phyloP scores from a whole-genome alignment of 345 rosid species.

The Euclidium syriacum region DNA sequence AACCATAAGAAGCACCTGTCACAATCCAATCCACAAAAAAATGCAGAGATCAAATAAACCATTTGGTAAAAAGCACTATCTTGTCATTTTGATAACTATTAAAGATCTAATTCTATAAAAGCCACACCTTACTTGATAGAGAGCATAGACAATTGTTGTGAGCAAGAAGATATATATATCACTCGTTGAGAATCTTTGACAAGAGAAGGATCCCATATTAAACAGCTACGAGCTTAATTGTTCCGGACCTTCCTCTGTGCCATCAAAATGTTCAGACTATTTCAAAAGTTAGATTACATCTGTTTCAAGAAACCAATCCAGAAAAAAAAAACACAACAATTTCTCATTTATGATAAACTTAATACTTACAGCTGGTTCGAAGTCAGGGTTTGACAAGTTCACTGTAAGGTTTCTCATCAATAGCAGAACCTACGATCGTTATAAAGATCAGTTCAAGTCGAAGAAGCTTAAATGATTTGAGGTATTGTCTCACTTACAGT shows the following conservation, averaged over 20 bases:
- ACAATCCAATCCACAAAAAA: slow-evolving; percentile 5
- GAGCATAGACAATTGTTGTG: slow-evolving; percentile 13
- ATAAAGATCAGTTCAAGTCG: slow-evolving; percentile 2
- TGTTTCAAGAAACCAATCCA: slow-evolving; percentile 3
- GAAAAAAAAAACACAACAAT: not conserved
- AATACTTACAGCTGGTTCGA: slow-evolving; percentile 81
- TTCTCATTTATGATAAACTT: slow-evolving; percentile 12
- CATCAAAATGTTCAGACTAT: slow-evolving; percentile 33
- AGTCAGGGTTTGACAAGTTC: slow-evolving; percentile 79
- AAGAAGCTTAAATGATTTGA: not conserved
- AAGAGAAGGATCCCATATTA: slow-evolving; percentile 27
- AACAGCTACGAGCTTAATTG: slow-evolving; percentile 38
- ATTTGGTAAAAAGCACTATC: not conserved
- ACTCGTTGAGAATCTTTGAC: slow-evolving; percentile 35
- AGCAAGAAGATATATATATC: slow-evolving; percentile 32
- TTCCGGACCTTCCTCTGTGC: slow-evolving; percentile 45
- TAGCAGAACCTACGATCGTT: slow-evolving; percentile 59
- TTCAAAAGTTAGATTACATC: slow-evolving; percentile 26
- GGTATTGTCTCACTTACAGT: slow-evolving; percentile 51
- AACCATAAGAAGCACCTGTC: slow-evolving; percentile 8
- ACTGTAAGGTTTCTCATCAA: slow-evolving; percentile 94
- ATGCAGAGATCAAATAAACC: slow-evolving; percentile 7
- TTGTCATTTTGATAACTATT: no score
- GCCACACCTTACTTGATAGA: slow-evolving; percentile 12
- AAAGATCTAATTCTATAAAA: not conserved